Evolutionary conservation across 2,329 filamentous ascomycete genomes (phyloP).

Genomic region (Ceratocystis alfenasii): DNA sequence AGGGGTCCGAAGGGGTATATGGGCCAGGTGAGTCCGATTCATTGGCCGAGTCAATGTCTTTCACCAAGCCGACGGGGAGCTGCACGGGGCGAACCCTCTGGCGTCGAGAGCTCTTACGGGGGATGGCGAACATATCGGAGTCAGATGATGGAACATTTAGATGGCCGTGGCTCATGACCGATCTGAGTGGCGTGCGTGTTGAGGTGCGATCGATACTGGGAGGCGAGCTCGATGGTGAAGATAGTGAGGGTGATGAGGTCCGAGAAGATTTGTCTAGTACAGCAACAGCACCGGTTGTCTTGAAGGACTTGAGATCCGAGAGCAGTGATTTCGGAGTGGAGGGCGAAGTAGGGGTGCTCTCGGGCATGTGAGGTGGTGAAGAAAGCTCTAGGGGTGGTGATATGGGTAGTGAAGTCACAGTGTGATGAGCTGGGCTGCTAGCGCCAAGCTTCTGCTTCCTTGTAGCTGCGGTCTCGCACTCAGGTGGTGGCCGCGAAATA

Average conservation of each 20-base stretch:
- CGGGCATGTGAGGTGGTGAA: neutral
- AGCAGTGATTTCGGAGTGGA: neutral
- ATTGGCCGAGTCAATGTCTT: slow-evolving; percentile 18
- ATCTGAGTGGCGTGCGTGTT: slow-evolving; percentile 4
- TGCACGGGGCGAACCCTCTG: slow-evolving; percentile 10
- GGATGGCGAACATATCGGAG: slow-evolving; percentile 14
- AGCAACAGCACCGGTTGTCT: neutral
- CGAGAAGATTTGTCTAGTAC: neutral
- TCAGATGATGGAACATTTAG: slow-evolving; percentile 9
- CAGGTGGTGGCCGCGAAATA: slow-evolving; percentile 14
- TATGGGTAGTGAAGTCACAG: slow-evolving; percentile 15
- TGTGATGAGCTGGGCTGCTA: slow-evolving; percentile 16
- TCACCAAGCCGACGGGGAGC: slow-evolving; percentile 6
- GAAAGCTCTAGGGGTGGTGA: neutral
- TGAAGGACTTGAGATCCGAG: neutral
- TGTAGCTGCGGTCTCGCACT: neutral
- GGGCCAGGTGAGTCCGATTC: slow-evolving; percentile 17
- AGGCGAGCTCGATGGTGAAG: neutral
- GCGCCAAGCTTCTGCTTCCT: slow-evolving; percentile 7
- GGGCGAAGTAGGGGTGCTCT: neutral
- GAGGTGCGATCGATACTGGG: neutral
- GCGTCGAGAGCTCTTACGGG: slow-evolving; percentile 19
- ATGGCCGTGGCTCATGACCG: slow-evolving; percentile 17
- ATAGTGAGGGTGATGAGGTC: neutral
- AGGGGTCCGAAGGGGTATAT: slow-evolving; percentile 12